Base-by-base conservation (phyloP, 1,284 basidiomycete genomes). In the Cutaneotrichosporon daszewskae region DNA sequence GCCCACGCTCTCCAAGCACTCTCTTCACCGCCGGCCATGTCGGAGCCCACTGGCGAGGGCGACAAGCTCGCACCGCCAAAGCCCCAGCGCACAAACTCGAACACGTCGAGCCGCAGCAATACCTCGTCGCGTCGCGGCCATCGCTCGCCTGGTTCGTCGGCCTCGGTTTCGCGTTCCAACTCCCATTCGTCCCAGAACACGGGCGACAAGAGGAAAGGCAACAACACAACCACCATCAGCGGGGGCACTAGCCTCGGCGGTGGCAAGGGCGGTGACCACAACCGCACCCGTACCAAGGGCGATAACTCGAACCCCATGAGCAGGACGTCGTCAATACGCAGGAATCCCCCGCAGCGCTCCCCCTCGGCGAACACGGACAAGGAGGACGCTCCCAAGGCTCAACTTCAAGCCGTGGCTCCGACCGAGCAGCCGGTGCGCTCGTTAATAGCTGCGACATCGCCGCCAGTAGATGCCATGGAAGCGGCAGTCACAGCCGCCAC, bases 401-500 rank as follows among this genome's bases (percentile, higher is more conserved):
- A 26, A 26, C 25, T 9, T 9, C 25, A 26, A 26, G 32, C 32
- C 28, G 31, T 36, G 12, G 47, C 51, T 7, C 29, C 25, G 13
- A 47, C 54, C n/a, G 33, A 41, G 17, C 9, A 14, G 17, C 19
- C 32, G 40, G 32, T 37, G 4, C 53, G 58, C 20, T 59, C 60
- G 10, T 41, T 68, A 10, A 60, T 60, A 40, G 54, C 62, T 10
- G 31, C 51, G 12, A 46, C 53, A 3, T 60, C 59, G 10, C 49
- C 58, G 3, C 62, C 66, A 1, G 48, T 58, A 20, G 57, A 59
- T 11, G 66, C 66, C 9, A 54, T 67, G 53, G 61, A 67, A 34
- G 65, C 65, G 5, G 66, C 66, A 0, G 51, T 52, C n/a, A 61
- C 60, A 16, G 65, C 58, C 2, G 65, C 62, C 1, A 59, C 56